phyloP scores from a whole-genome alignment of 805 yeast species.

The Phaffomyces opuntiae region DNA sequence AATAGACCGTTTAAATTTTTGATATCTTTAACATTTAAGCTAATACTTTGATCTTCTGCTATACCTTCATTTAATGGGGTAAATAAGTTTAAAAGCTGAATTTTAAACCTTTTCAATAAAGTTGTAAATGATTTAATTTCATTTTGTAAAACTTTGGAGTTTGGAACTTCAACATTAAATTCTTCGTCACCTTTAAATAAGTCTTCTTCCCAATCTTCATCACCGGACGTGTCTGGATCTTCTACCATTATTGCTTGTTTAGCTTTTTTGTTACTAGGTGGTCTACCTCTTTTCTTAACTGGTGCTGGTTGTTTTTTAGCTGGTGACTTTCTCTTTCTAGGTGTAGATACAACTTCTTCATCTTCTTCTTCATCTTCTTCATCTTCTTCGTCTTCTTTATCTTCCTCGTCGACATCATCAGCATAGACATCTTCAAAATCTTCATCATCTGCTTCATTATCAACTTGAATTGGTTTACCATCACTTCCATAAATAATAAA shows the following conservation, averaged over 20 bases:
- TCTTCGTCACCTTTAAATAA: conserved; percentile 13
- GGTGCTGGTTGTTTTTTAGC: conserved; percentile 9
- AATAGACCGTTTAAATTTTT: conserved; percentile 19
- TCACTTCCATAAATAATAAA: conserved; percentile 35
- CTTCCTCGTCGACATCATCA: conserved; percentile 27
- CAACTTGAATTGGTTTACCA: conserved; percentile 31
- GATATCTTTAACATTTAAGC: conserved; percentile 6
- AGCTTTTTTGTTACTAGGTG: no score
- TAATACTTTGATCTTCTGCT: conserved; percentile 8
- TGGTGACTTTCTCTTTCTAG: conserved; percentile 12
- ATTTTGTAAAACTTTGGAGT: conserved; percentile 9
- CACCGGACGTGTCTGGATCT: conserved; percentile 20
- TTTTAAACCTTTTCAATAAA: conserved; percentile 24
- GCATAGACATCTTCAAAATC: conserved; percentile 20
- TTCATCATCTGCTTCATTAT: conserved; percentile 27
- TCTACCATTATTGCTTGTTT: not conserved
- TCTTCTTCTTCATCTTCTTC: conserved; percentile 20
- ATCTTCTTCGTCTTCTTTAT: conserved; percentile 19
- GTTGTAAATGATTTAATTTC: conserved; percentile 15
- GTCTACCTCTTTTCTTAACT: conserved; percentile 1
- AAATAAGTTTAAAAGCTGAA: conserved; percentile 17
- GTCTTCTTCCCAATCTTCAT: conserved; percentile 22
- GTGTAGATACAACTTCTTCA: conserved; percentile 9
- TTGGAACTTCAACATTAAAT: conserved; percentile 14
- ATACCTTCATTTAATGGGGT: conserved; percentile 1